Base-by-base conservation (phyloP, 257 asterid genomes). In the Fraxinus cuspidata region DNA sequence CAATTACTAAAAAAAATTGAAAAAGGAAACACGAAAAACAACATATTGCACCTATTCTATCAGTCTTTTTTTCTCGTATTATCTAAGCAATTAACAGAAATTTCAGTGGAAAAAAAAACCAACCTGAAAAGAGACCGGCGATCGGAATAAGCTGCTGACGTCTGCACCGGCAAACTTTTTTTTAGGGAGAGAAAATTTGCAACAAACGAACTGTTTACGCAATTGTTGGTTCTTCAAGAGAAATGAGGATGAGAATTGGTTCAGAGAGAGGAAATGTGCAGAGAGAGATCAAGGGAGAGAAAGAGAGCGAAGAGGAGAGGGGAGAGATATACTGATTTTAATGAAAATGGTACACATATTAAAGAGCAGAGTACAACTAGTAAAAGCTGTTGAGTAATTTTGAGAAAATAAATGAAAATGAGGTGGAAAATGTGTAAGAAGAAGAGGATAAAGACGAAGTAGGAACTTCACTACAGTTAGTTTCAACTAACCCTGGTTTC, bases 381-480 rank as follows among this genome's bases (percentile, higher is more conserved):
- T 38, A 37, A 42, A 40, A 49, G 71, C 1, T 66, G 71, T 7
- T 8, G 72, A 31, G 13, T 73, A 75, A 82, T 79, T 79, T 79
- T 40, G 34, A 56, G 25, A 53, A 28, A 83, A 16, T 31, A 77
- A 75, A 66, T 60, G 9, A 23, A 71, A 84, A 84, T 86, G 86
- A 83, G 23, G 80, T 82, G 90, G 88, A 82, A 81, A 82, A 68
- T 80, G 49, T 2, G 81, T 3, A 12, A 68, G 85, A 64, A 42
- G 77, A 76, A 84, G 80, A 63, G 87, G 89, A 83, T 83, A 84
- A 79, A 80, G 83, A 78, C 86, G 88, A 84, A 5, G 35, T 32
- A 4, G 71, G 13, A 71, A 51, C 77, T 76, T 77, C 42, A 85
- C 89, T 77, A 56, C 44, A 27, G 82, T 66, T 75, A 40, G 64